These are phyloP conservation scores for Nitzschia sp. DNA, from an alignment of 108 stramenopile species.

Conservation along the genomic window DNA sequence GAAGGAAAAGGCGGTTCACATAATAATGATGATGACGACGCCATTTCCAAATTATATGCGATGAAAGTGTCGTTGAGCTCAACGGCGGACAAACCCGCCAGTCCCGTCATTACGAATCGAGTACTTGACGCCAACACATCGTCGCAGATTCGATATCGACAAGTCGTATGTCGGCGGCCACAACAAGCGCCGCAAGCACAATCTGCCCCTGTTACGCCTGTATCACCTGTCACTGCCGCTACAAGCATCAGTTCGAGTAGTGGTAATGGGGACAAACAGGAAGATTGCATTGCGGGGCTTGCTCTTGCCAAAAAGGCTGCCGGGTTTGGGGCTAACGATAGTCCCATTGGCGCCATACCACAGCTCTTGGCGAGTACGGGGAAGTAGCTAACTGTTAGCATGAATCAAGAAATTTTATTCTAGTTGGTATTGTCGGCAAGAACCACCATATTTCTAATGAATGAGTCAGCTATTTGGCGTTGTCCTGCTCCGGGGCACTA, in stretches of 20 bases:
- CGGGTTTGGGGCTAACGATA: constrained; percentile 15
- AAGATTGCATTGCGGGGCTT: too few relatives aligned
- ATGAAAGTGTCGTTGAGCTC: neutral
- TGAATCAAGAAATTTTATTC: too few relatives aligned
- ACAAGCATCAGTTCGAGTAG: too few relatives aligned
- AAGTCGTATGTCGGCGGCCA: neutral
- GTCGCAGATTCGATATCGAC: constrained; percentile 44
- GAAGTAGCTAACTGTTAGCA: too few relatives aligned
- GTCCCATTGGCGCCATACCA: neutral
- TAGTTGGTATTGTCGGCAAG: too few relatives aligned
- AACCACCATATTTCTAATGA: too few relatives aligned
- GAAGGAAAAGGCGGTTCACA: constrained; percentile 52
- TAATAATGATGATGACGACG: neutral
- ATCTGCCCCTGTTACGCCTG: neutral
- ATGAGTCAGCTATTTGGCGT: too few relatives aligned
- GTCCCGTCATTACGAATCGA: neutral
- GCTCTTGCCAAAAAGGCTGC: constrained; percentile 25
- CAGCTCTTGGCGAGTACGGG: too few relatives aligned
- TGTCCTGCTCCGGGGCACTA: too few relatives aligned
- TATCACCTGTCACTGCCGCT: neutral
- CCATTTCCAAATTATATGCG: neutral
- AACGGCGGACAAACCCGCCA: neutral
- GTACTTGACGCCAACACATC: constrained; percentile 47
- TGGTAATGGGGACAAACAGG: neutral
- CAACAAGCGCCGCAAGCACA: neutral